Conservation (phyloP, 2,329 filamentous ascomycete species). For the Didymellaceae sp. region DNA sequence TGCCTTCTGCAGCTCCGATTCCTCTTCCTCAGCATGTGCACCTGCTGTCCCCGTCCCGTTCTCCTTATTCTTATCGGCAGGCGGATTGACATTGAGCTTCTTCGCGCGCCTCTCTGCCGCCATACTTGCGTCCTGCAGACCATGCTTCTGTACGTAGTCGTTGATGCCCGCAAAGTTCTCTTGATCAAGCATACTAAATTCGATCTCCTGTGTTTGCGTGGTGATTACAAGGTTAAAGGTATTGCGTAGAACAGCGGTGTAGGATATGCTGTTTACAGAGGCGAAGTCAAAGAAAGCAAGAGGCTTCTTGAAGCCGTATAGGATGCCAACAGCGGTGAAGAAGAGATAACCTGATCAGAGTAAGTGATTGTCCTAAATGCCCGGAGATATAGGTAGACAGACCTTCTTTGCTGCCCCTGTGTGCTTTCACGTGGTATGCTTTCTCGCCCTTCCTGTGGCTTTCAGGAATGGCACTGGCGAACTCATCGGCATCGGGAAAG, state of each 20-base stretch:
- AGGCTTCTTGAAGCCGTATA: slow-evolving; percentile 72
- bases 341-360: slow-evolving; percentile 64
- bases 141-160: slow-evolving; percentile 65
- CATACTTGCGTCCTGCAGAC: slow-evolving; percentile 68
- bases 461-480: slow-evolving; percentile 65
- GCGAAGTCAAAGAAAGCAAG: slow-evolving; percentile 67
- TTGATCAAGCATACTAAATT: slow-evolving; percentile 71
- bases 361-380: slow-evolving; percentile 18
- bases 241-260: slow-evolving; percentile 68
- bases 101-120: slow-evolving; percentile 66
- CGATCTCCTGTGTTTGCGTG: slow-evolving; percentile 61
- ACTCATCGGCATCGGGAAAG: slow-evolving; percentile 63
- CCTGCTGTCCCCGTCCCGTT: slow-evolving; percentile 23
- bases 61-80: slow-evolving; percentile 36
- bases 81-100: slow-evolving; percentile 61
- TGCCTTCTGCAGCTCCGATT: slow-evolving; percentile 50
- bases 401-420: slow-evolving; percentile 71
- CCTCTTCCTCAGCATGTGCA: slow-evolving; percentile 39
- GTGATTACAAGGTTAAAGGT: slow-evolving; percentile 70
- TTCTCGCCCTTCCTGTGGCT: slow-evolving; percentile 68
- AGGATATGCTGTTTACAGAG: slow-evolving; percentile 65
- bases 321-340: slow-evolving; percentile 65
- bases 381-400: not conserved
- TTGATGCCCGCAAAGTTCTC: slow-evolving; percentile 68
- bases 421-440: slow-evolving; percentile 69